Conservation (phyloP, 1,284 basidiomycete species). For the Trichosporon inkin region DNA sequence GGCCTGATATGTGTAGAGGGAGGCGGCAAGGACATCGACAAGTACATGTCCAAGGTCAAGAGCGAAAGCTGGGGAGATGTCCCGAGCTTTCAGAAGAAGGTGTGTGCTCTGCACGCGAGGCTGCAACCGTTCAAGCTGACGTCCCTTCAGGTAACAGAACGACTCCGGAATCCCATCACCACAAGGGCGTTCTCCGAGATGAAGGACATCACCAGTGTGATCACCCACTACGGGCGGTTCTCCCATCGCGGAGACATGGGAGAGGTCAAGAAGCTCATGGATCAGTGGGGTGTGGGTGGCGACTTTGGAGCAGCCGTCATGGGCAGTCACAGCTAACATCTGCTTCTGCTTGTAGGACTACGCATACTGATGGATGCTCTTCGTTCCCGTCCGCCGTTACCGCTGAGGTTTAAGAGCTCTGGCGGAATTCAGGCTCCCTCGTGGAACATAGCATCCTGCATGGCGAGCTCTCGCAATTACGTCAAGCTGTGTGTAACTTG, state of each 20-base stretch:
- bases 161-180: conserved; percentile 41
- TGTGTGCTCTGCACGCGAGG: conserved; percentile 17
- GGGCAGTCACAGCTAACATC: background rate
- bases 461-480: too few relatives aligned
- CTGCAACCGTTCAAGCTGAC: background rate
- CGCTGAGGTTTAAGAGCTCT: too few relatives aligned
- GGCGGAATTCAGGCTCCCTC: too few relatives aligned
- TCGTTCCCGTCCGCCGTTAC: background rate
- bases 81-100: conserved; percentile 52
- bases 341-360: too few relatives aligned
- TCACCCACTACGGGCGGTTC: conserved; percentile 47
- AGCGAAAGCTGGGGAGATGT: conserved; percentile 52
- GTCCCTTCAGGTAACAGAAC: conserved; percentile 48
- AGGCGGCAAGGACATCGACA: conserved; percentile 38
- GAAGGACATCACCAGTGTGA: conserved; percentile 50
- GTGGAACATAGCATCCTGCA: too few relatives aligned
- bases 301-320: conserved; percentile 48
- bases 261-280: conserved; percentile 49
- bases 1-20: conserved; percentile 52
- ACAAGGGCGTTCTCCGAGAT: conserved; percentile 27
- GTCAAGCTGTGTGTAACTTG: too few relatives aligned
- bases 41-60: conserved; percentile 52
- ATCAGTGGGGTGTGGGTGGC: conserved; percentile 48
- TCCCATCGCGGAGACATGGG: conserved; percentile 53
- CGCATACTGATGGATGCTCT: background rate